Base-by-base conservation (phyloP, 768 basidiomycete species). In the Lentinula aciculospora region DNA sequence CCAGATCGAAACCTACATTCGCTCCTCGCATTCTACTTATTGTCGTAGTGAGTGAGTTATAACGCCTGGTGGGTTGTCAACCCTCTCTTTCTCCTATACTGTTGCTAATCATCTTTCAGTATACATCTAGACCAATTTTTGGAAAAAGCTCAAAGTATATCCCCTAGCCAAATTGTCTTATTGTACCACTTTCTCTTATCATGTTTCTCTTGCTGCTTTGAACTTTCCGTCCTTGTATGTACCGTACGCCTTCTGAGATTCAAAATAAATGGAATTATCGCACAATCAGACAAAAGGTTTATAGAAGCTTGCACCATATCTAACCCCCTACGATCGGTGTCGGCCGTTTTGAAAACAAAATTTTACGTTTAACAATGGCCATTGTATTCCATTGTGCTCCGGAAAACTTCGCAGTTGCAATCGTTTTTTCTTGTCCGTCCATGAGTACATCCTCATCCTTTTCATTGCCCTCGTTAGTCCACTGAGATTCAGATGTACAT, bases 331-430 rank as follows among this genome's bases (percentile, higher is more conserved):
- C 74, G 40, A 91, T 76, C 0, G 89, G 91, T 80, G 89, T 90
- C 0, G 89, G 92, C 42, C 92, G 74, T 66, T 89, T 93, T 37
- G 88, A 80, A 66, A 94, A 94, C 13, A 91, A 77, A 28, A 94
- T 83, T 67, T 94, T 94, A 61, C 83, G 81, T 71, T 83, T 91
- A 42, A 94, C 85, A 47, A 94, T 71, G 2, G 88, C 88, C 9
- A 81, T 69, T 27, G 89, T 74, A 44, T 83, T 76, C 85, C 88
- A 92, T 44, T 69, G 73, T 60, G 29, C 60, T 39, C 49, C 45
- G 36, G 29, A 49, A 34, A 39, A 50, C 53, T 54, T 44, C 51
- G 45, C 37, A 57, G 44, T 47, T 51, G 37, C 28, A n/a, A 25
- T 63, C 61, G 55, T 49, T 6, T 64, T 65, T 6, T 58, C 63